phyloP scores from a whole-genome alignment of 441 rosid genomes.

The Euphorbia schlechtendalii region DNA sequence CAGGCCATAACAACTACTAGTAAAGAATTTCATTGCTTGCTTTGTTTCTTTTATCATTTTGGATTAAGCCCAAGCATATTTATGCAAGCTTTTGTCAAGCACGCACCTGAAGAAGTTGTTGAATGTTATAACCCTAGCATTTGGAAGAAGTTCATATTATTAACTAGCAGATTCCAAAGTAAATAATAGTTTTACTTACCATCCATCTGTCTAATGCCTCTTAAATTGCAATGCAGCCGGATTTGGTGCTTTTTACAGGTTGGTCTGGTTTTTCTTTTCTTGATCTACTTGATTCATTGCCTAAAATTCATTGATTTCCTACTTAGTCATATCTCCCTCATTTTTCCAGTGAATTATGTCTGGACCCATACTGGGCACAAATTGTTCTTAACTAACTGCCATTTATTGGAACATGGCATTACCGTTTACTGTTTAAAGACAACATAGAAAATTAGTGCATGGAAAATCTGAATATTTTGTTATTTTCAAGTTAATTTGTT shows the following conservation, averaged over 20 bases:
- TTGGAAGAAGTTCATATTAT: not conserved
- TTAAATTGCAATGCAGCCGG: constrained; percentile 56
- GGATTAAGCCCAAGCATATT: not conserved
- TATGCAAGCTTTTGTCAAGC: not conserved
- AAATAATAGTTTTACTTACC: not conserved
- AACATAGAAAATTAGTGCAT: constrained; percentile 4
- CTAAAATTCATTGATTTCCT: constrained; percentile 10
- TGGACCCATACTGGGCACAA: not conserved
- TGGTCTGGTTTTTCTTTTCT: constrained; percentile 27
- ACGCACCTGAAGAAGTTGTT: not conserved
- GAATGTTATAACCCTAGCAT: not conserved
- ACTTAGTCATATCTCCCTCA: constrained; percentile 12
- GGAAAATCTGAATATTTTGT: not conserved
- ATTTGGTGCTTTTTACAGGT: constrained; percentile 95
- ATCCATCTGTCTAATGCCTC: constrained; percentile 24
- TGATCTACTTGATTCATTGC: constrained; percentile 10
- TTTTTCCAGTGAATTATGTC: constrained; percentile 11
- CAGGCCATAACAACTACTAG: not conserved
- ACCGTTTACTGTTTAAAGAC: not conserved
- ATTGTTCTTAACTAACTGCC: not conserved
- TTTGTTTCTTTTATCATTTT: not conserved
- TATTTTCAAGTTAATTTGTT: not conserved
- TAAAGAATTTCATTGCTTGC: not conserved
- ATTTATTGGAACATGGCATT: not conserved
- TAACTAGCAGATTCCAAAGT: not conserved